Conservation (phyloP, 192 early-diverging fungal species). For the Backusella australiensis region DNA sequence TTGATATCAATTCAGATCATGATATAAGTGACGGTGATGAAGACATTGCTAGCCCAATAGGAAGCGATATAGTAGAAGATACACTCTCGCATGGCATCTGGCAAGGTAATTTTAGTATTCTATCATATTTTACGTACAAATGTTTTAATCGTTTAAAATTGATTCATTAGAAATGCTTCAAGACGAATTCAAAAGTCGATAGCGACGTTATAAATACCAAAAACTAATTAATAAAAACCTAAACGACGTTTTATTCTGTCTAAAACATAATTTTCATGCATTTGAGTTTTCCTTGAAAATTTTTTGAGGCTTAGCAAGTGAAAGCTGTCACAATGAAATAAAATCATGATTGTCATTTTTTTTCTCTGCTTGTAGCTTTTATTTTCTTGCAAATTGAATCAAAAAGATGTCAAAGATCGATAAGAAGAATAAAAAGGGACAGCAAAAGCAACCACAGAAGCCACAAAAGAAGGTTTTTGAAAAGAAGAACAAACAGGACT, state of each 20-base stretch:
- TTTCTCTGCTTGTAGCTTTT: constrained; percentile 11
- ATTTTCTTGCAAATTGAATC: not conserved
- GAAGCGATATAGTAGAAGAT: not conserved
- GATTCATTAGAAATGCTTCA: not conserved
- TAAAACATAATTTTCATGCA: not conserved
- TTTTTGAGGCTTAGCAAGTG: not conserved
- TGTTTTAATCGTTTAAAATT: not conserved
- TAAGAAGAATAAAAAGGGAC: constrained; percentile 8
- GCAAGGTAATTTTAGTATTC: not conserved
- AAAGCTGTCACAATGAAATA: not conserved
- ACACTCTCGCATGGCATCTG: not conserved
- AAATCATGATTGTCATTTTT: not conserved
- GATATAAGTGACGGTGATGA: not conserved
- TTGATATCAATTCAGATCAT: not conserved
- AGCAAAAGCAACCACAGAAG: not conserved
- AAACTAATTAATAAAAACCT: not conserved
- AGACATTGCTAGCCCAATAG: not conserved
- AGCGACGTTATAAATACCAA: not conserved
- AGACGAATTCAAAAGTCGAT: not conserved
- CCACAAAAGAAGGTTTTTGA: not conserved
- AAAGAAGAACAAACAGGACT: not conserved
- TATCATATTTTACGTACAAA: not conserved
- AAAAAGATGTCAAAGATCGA: constrained; percentile 1
- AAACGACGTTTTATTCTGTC: too few species aligned
- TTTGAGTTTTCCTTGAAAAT: not conserved